A percentile compares a stretch with the other conserved stretches of the same genome.
These are phyloP conservation scores for Aureoboletus auriporus DNA, from an alignment of 768 basidiomycete species.

Conservation along the genomic window DNA sequence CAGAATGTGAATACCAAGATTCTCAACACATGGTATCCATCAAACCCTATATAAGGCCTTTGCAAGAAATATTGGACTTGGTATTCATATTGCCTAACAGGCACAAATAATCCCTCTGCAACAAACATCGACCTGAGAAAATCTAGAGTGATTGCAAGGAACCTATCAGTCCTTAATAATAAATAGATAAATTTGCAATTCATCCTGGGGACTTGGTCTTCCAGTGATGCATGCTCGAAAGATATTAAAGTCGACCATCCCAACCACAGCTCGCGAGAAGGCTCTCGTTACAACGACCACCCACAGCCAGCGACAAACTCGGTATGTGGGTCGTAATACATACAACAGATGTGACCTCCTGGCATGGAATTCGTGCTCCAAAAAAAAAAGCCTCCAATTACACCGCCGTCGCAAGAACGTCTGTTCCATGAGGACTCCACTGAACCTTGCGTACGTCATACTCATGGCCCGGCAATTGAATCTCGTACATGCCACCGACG, in stretches of 20 bases:
- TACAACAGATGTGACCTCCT: slow-evolving; percentile 51
- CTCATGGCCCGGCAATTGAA: slow-evolving; percentile 76
- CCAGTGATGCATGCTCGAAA: slow-evolving; percentile 65
- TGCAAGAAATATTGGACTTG: no score
- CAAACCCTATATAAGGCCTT: no score
- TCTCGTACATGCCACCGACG: slow-evolving; percentile 71
- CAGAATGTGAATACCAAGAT: no score
- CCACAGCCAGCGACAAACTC: slow-evolving; percentile 92
- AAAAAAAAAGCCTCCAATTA: no score
- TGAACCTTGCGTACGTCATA: slow-evolving; percentile 87
- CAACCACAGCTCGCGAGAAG: slow-evolving; percentile 87
- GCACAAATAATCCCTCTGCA: no score
- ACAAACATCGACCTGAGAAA: no score
- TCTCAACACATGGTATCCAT: no score
- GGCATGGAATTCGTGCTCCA: slow-evolving; percentile 51
- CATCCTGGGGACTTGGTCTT: no score
- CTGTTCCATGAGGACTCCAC: slow-evolving; percentile 79
- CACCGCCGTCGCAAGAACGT: slow-evolving; percentile 57
- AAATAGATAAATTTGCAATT: no score
- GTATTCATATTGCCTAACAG: no score
- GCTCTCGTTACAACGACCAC: slow-evolving; percentile 92
- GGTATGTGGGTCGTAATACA: slow-evolving; percentile 84
- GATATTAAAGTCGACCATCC: slow-evolving; percentile 81
- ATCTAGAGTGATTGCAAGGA: no score
- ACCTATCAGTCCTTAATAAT: no score